phyloP scores from a whole-genome alignment of 1,284 basidiomycete genomes.

The Naganishia sp. region DNA sequence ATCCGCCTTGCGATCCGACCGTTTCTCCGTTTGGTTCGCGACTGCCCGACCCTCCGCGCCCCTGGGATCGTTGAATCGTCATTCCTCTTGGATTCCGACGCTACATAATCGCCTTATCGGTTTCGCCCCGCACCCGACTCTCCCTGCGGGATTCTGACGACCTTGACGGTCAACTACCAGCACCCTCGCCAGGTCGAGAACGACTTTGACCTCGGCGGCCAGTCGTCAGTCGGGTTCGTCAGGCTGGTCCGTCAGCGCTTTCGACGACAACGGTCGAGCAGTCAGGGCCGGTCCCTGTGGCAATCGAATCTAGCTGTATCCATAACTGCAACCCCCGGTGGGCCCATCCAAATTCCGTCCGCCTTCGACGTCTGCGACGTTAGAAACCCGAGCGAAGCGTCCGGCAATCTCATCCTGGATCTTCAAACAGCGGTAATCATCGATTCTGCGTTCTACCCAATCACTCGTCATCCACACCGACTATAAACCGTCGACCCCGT shows the following conservation, averaged over 20 bases:
- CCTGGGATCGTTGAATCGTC: neutral
- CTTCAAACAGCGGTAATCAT: too few species aligned
- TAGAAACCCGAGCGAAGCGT: neutral
- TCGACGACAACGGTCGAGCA: neutral
- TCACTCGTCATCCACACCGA: too few species aligned
- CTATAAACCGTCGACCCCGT: too few species aligned
- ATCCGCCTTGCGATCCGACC: too few species aligned
- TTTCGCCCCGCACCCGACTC: neutral
- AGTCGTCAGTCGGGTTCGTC: neutral
- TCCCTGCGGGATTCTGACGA: neutral
- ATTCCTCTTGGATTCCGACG: neutral
- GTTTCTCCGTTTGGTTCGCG: too few species aligned
- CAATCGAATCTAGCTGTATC: neutral
- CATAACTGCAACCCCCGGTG: neutral
- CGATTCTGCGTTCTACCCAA: too few species aligned
- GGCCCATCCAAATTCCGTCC: neutral
- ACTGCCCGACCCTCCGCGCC: too few species aligned
- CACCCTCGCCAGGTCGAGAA: neutral
- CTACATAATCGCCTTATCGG: conserved; percentile 1
- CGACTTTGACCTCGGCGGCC: neutral
- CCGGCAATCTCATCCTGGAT: neutral
- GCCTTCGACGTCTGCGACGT: neutral
- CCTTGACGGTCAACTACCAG: conserved; percentile 8
- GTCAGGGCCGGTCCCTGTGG: neutral
- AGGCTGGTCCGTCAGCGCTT: neutral